These are phyloP conservation scores for Pseudocercospora vitis DNA, from an alignment of 2,329 filamentous ascomycete genomes.

Conservation along the genomic window DNA sequence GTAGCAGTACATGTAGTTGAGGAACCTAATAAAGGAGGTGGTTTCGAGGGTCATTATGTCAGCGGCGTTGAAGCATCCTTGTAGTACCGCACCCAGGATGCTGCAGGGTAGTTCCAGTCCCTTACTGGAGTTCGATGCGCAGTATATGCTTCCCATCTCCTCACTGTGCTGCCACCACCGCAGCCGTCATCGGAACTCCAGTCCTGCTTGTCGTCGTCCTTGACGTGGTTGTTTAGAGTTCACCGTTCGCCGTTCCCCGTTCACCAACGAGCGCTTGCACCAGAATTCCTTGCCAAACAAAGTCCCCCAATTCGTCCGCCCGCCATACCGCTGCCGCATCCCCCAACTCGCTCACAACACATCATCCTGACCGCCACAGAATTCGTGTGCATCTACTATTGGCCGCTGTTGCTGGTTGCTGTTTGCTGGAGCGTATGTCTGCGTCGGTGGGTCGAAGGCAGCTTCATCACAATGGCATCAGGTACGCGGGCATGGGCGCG, in stretches of 20 bases:
- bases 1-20: too few relatives aligned
- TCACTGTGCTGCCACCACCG: not conserved
- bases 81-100: not conserved
- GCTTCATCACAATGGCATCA: slow-evolving; percentile 1
- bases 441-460: slow-evolving; percentile 5
- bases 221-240: slow-evolving; percentile 2
- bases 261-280: too few relatives aligned
- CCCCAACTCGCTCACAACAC: not conserved
- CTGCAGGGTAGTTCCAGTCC: not conserved
- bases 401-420: slow-evolving; percentile 2
- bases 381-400: slow-evolving; percentile 2
- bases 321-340: not conserved
- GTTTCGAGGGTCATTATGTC: not conserved
- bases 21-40: too few relatives aligned
- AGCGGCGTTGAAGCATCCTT: not conserved
- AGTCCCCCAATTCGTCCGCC: not conserved
- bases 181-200: slow-evolving; percentile 1
- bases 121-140: too few relatives aligned
- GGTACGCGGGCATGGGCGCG: slow-evolving; percentile 5
- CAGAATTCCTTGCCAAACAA: not conserved
- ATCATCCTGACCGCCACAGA: slow-evolving; percentile 4
- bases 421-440: slow-evolving; percentile 6
- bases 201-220: not conserved
- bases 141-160: not conserved
- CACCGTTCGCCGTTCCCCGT: too few relatives aligned